These are phyloP conservation scores for Colletotrichum higginsianum DNA, from an alignment of 2,329 filamentous ascomycete genomes.

Conservation along the genomic window DNA sequence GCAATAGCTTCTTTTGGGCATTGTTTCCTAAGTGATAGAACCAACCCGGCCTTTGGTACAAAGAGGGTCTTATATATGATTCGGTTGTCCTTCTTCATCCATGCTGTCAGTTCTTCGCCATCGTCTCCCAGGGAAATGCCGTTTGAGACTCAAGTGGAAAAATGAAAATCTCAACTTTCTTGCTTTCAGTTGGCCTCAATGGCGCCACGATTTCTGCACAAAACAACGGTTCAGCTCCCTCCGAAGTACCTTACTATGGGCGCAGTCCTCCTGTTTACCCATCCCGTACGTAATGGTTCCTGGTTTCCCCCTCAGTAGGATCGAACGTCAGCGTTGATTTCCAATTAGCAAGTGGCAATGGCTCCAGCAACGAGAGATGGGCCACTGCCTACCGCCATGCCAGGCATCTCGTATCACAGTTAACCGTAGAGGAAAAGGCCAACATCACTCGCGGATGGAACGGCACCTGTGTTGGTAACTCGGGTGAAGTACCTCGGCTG, in stretches of 20 bases:
- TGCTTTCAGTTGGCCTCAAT: slow-evolving; percentile 12
- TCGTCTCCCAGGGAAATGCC: not conserved
- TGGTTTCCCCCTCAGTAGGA: too few species aligned
- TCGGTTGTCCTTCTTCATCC: rapidly evolving
- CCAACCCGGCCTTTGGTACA: not conserved
- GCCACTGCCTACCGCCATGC: slow-evolving; percentile 72
- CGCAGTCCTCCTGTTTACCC: slow-evolving; percentile 35
- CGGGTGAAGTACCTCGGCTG: slow-evolving; percentile 61
- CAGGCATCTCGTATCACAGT: slow-evolving; percentile 67
- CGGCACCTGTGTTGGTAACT: slow-evolving; percentile 60
- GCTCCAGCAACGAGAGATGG: slow-evolving; percentile 58
- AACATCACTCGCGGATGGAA: slow-evolving; percentile 57
- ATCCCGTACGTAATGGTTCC: slow-evolving; percentile 13
- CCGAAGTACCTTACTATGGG: slow-evolving; percentile 36
- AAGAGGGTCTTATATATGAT: not conserved
- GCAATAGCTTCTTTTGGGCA: slow-evolving; percentile 11
- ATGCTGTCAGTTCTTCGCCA: rapidly evolving
- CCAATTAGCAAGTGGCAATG: slow-evolving; percentile 21
- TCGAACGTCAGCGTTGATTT: not conserved
- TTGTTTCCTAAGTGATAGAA: not conserved
- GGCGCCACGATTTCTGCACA: slow-evolving; percentile 13
- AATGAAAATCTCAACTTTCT: slow-evolving; percentile 22
- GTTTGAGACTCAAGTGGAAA: not conserved
- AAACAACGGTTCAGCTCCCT: slow-evolving; percentile 25
- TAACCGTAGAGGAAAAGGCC: slow-evolving; percentile 78